phyloP scores from a whole-genome alignment of 2,329 filamentous ascomycete species.

The Epichloe typhina region DNA sequence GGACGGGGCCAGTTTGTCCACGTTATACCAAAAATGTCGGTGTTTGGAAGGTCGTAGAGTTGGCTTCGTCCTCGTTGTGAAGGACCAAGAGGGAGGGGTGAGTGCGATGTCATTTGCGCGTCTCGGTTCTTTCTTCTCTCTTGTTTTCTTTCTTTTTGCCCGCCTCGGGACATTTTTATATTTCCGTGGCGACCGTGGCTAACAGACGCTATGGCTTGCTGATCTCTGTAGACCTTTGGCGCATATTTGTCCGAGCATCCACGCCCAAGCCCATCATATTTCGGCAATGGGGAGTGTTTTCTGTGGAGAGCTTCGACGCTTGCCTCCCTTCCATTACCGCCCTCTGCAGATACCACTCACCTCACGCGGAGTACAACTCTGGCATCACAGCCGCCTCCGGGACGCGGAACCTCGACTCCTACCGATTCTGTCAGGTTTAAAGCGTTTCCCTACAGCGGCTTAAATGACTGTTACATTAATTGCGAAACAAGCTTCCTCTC shows the following conservation, averaged over 20 bases:
- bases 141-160: not conserved
- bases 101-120: conserved; percentile 19
- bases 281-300: conserved; percentile 90
- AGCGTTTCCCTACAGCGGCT: conserved; percentile 87
- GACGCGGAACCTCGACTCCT: conserved; percentile 13
- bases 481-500: conserved; percentile 78
- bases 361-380: conserved; percentile 28
- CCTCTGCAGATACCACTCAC: conserved; percentile 37
- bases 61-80: conserved; percentile 80
- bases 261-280: conserved; percentile 71
- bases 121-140: not conserved
- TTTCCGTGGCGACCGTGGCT: not conserved
- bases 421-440: conserved; percentile 83
- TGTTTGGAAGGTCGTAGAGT: conserved; percentile 55
- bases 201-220: not conserved
- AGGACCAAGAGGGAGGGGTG: conserved; percentile 63
- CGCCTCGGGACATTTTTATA: not conserved
- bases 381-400: conserved; percentile 12
- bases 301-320: conserved; percentile 49
- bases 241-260: conserved; percentile 88
- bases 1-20: conserved; percentile 76
- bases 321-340: conserved; percentile 37
- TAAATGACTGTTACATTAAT: conserved; percentile 94
- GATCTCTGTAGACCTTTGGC: conserved; percentile 55
- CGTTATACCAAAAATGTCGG: conserved; percentile 70